Base-by-base conservation (phyloP, 2,329 filamentous ascomycete species). In the Pseudogymnoascus sp. region DNA sequence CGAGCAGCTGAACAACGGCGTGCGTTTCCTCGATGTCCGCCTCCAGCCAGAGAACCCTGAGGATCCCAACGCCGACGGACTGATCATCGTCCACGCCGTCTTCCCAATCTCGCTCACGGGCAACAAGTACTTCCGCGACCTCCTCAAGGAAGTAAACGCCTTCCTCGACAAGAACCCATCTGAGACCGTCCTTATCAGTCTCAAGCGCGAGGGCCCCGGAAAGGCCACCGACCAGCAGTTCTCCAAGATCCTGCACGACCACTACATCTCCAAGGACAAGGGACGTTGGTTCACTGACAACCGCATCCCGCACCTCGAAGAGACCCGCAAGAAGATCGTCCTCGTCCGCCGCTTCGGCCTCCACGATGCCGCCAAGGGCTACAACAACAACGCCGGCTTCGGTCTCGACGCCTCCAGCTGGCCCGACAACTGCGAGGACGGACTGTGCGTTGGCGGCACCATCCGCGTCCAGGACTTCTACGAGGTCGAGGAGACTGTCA, bases 381-480 rank as follows among this genome's bases (percentile, higher is more conserved):
- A 81, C 69, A 78, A 82, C 74, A 60, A 62, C 21, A 77, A 76
- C 40, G 78, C 76, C 44, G 82, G 81, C 57, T 84, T 78, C 74
- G 84, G 81, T 44, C 80, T 88, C 54, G 84, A 88, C 71, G 84
- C 80, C 21, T 79, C 82, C 64, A 72, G 73, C 58, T 97, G 93
- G 93, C 90, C 89, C 0, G 89, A 97, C 75, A 97, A 97, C 75
- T 90, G 89, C 64, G 85, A 88, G 33, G 85, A 95, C 70, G 87
- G 89, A 61, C 79, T 79, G 35, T 84, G 84, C 58, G 83, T 83
- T 7, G 86, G 85, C 68, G 91, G 90, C 3, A 79, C 86, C 65
- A 84, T 97, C 63, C 86, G 89, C 66, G 86, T 97, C 41, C 94
- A 97, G 76, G 94, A 97, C 77, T 97, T 93, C 74, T 97, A 95